Base-by-base conservation (phyloP, 805 yeast genomes). In the Hanseniaspora meyeri region DNA sequence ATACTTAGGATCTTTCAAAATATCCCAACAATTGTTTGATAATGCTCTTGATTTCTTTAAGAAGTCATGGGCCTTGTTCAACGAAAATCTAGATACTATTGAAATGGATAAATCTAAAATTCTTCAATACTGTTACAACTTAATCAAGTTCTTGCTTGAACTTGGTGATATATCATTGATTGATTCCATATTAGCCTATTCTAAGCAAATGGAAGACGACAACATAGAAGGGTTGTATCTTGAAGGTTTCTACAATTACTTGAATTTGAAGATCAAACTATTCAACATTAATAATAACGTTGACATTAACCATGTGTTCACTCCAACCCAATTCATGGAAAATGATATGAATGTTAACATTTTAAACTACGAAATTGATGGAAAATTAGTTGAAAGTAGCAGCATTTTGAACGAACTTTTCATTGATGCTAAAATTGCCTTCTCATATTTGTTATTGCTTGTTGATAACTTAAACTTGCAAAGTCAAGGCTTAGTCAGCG, bases 161-260 rank as follows among this genome's bases (percentile, higher is more conserved):
- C 65, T 83, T 63, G 74, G 86, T 36, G 90, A 87, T 59, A 88
- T 95, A 12, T 95, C 86, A 40, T 63, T 76, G 17, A 86, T 86
- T 3, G 72, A 79, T 3, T 76, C 77, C n/a, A 81, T 88, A n/a
- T 75, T 88, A 12, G 70, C 76, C 17, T 76, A 77, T 29, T 74
- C 83, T 17, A 83, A 83, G 62, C 91, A 85, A 59, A 78, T 91
- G 48, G 89, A 91, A 70, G 97, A 91, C 63, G 83, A 82, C 62
- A 80, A 87, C 59, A 73, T 87, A 57, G 97, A 93, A 64, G 77
- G 83, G 42, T 85, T 78, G 65, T 93, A 93, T 66, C 71, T 89
- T 60, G 95, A 87, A 64, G 95, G 93, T 0, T 79, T 90, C 63
- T 81, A 93, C 0, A 76, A 82, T 64, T 73, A 80, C 60, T 69